Base-by-base conservation (phyloP, 371 early-diverging fungal genomes). In the Choanephora cucurbitarum region DNA sequence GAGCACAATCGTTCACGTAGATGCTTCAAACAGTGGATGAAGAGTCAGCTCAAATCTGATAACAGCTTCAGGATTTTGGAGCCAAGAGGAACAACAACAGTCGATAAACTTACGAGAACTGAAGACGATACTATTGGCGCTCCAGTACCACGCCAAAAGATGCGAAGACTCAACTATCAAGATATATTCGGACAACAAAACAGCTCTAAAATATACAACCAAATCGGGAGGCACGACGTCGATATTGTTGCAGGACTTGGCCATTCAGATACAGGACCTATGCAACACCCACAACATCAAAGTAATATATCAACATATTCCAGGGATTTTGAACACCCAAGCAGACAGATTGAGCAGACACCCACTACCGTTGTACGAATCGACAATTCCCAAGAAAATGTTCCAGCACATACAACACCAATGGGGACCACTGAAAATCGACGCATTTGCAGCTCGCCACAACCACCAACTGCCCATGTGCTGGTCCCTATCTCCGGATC, bases 81-180 rank as follows among this genome's bases (percentile, higher is more conserved):
- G 21, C 0, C 5, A 22, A 11, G 18, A 47, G 18, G 62, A 62
- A 41, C 45, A 48, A 41, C 42, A 37, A 32, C 2, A 7, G 1
- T 66, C 62, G 2, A 62, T 64, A 43, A 70, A 66, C 31, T 62
- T 70, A 3, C 6, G 66, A 32, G 64, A 70, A 41, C 32, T 70
- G 46, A 45, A 19, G 37, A 55, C 55, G 14, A 50, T 64, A 21
- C 43, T 37, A 3, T 66, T 56, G 50, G 67, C 59, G 3, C 11
- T 63, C 1, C 10, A 48, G 14, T 48, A 54, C 44, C 60, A 66
- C 49, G 42, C 57, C 19, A 50, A 49, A 58, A 55, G 19, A 24
- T 48, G 17, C 50, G 3, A 17, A 46, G 34, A 45, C 6, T 54
- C 19, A 5, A 37, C 49, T 8, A 57, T 62, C 11, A 31, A 49